Evolutionary conservation across 352 stramenopile species (phyloP).

Genomic region (Elongisporangium senticosum): DNA sequence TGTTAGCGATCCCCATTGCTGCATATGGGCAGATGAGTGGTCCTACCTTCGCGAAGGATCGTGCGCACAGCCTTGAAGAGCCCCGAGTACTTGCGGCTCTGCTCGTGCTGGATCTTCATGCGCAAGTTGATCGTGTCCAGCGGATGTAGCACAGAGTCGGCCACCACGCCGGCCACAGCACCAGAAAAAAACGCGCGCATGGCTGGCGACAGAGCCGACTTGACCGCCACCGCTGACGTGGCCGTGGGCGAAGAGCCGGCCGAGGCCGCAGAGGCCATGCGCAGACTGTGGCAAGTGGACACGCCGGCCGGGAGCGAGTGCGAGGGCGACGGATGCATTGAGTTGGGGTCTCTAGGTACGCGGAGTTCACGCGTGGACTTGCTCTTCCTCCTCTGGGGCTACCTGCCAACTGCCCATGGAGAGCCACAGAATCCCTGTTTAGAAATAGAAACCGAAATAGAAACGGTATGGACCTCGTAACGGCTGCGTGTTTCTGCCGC

Average conservation of each 20-base stretch:
- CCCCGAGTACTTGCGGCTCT: constrained; percentile 51
- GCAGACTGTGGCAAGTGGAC: constrained; percentile 26
- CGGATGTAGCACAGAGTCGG: constrained; percentile 71
- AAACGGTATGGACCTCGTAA: too few relatives aligned
- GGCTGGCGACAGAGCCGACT: constrained; percentile 29
- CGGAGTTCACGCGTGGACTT: too few relatives aligned
- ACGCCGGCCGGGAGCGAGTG: constrained; percentile 3
- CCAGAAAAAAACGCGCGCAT: constrained; percentile 62
- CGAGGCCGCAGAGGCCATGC: constrained; percentile 6
- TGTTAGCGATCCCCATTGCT: not conserved
- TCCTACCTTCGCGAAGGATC: constrained; percentile 49
- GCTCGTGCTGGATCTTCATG: constrained; percentile 70
- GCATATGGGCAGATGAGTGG: not conserved
- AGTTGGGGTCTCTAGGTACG: not conserved
- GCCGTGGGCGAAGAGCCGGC: constrained; percentile 18
- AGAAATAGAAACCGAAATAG: too few relatives aligned
- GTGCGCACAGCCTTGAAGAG: constrained; percentile 54
- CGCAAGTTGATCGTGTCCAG: constrained; percentile 81
- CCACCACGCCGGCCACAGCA: constrained; percentile 62
- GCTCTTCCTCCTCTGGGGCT: too few relatives aligned
- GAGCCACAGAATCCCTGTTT: too few relatives aligned
- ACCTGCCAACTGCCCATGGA: too few relatives aligned
- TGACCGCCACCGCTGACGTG: constrained; percentile 18
- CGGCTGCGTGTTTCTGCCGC: too few relatives aligned
- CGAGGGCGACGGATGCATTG: constrained; percentile 5